Base-by-base conservation (phyloP, 805 yeast genomes). In the Clavispora asparagi region DNA sequence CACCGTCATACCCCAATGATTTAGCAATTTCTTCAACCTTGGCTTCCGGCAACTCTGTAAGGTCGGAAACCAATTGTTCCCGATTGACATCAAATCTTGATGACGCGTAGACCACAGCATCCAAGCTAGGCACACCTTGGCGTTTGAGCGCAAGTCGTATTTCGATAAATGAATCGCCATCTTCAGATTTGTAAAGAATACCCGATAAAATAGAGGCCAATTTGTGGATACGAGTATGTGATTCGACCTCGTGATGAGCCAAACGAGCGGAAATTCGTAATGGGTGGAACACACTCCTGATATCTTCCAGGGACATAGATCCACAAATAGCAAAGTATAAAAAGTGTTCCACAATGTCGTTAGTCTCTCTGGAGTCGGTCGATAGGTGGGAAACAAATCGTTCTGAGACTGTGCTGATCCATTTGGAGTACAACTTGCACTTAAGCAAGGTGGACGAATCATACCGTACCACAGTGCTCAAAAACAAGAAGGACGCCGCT, bases 351-450 rank as follows among this genome's bases (percentile, higher is more conserved):
- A 70, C 1, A 61, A 60, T 8, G 58, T n/a, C 17, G 11, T 6
- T 11, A 7, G 6, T 13, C 7, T 16, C 25, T 14, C 16, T 17
- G 12, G 37, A 9, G 13, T 6, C 25, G 12, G 13, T 6, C 11
- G 13, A 16, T 8, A 33, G 3, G 6, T 33, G 37, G 5, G 37
- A 33, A 9, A 17, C 7, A 17, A 47, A 11, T 70, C 57, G 2
- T 69, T 63, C 37, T 70, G 71, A 27, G 67, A 44, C 7, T 66
- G 67, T 2, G 54, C 58, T 11, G 63, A 45, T 42, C 40, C 66
- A 53, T 19, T 51, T 52, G 12, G 48, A 25, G 31, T 46, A 52
- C 8, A 53, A 38, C 35, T 46, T 23, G 29, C 46, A 47, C 16
- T 39, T 33, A 9, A 43, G 17, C 13, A 55, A 48, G 16, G 19